phyloP scores from a whole-genome alignment of 2,329 filamentous ascomycete species.

The Cryphonectria carpinicola region DNA sequence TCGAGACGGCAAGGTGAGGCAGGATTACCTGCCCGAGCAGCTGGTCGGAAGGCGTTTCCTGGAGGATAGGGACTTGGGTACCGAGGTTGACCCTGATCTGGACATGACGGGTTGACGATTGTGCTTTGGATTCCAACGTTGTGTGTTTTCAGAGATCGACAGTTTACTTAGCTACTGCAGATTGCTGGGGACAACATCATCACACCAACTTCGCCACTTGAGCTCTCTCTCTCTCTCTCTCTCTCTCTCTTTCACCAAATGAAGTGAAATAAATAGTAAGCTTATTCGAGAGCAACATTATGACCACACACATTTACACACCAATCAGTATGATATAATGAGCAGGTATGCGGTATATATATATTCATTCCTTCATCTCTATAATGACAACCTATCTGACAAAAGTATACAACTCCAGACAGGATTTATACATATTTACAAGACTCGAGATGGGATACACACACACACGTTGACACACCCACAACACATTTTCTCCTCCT shows the following conservation, averaged over 20 bases:
- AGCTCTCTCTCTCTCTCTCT: background rate
- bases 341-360: background rate
- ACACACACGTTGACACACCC: background rate
- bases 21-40: constrained; percentile 87
- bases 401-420: constrained; percentile 5
- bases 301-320: background rate
- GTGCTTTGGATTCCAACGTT: background rate
- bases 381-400: background rate
- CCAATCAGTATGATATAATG: background rate
- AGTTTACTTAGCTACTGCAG: background rate
- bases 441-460: background rate
- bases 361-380: constrained; percentile 4
- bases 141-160: background rate
- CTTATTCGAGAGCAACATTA: background rate
- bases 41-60: constrained; percentile 74
- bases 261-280: background rate
- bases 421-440: constrained; percentile 2
- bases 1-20: constrained; percentile 75
- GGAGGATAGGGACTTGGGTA: constrained; percentile 79
- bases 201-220: background rate
- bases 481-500: background rate
- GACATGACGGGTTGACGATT: constrained; percentile 40
- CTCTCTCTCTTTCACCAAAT: background rate
- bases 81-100: constrained; percentile 73
- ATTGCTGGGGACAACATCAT: background rate